Evolutionary conservation across 2,329 filamentous ascomycete species (phyloP).

Genomic region (Thielaviopsis populi): DNA sequence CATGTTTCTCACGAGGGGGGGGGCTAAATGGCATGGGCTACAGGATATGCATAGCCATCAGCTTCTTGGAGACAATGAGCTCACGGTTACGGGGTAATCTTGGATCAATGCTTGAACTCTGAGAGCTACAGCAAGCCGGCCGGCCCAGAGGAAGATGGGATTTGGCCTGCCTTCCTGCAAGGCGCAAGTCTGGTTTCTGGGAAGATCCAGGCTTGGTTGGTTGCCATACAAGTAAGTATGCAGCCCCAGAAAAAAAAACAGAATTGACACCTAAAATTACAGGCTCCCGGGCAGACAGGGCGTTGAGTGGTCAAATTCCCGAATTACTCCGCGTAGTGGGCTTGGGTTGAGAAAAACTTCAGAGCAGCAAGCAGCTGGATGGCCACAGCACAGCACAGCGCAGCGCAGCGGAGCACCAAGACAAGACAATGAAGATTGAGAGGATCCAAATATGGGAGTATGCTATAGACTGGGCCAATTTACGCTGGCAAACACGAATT

Average conservation of each 20-base stretch:
- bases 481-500: not conserved
- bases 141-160: conserved; percentile 6
- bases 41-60: not conserved
- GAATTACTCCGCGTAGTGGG: conserved; percentile 16
- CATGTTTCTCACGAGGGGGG: conserved; percentile 1
- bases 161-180: not conserved
- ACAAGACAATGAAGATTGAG: not conserved
- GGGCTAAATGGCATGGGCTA: too few relatives aligned
- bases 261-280: conserved; percentile 17
- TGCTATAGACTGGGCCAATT: conserved; percentile 2
- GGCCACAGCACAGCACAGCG: not conserved
- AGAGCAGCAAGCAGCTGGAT: not conserved
- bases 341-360: conserved; percentile 10
- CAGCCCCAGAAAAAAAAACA: conserved; percentile 1
- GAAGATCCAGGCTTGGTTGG: conserved; percentile 5
- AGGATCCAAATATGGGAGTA: conserved; percentile 1
- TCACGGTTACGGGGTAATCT: conserved; percentile 3
- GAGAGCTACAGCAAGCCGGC: not conserved
- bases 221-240: not conserved
- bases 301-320: conserved; percentile 15
- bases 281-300: conserved; percentile 9
- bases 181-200: conserved; percentile 6
- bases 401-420: too few relatives aligned
- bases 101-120: conserved; percentile 6
- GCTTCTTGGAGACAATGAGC: not conserved